Conservation (phyloP, 176 grass and related monocot genomes). For the bread wheat (Triticum aestivum) region IWGSC_CS_RefSeq_v2.1 NC_057807.1:71107492-71107991, state of each 20-base stretch:
- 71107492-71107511: not conserved
- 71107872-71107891: too few species aligned
- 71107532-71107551: not conserved
- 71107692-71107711: not conserved
- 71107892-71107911: too few species aligned
- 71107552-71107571: not conserved
- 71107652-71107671: constrained; percentile 7
- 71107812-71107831: too few species aligned
- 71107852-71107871: too few species aligned
- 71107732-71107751: constrained; percentile 9
- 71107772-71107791: not conserved
- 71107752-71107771: not conserved
- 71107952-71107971: too few species aligned
- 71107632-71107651: constrained; percentile 46
- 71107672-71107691: not conserved
- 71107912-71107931: too few species aligned
- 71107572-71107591: not conserved
- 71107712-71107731: constrained; percentile 24
- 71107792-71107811: too few species aligned
- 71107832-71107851: too few species aligned
- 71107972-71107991: too few species aligned
- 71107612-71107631: constrained; percentile 41
- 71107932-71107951: too few species aligned
- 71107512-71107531: not conserved
- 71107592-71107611: not conserved